Evolutionary conservation across 2,329 filamentous ascomycete species (phyloP), one percentile per base, ranked within the genome.

Genomic region (Sporothrix variecibatus): DNA sequence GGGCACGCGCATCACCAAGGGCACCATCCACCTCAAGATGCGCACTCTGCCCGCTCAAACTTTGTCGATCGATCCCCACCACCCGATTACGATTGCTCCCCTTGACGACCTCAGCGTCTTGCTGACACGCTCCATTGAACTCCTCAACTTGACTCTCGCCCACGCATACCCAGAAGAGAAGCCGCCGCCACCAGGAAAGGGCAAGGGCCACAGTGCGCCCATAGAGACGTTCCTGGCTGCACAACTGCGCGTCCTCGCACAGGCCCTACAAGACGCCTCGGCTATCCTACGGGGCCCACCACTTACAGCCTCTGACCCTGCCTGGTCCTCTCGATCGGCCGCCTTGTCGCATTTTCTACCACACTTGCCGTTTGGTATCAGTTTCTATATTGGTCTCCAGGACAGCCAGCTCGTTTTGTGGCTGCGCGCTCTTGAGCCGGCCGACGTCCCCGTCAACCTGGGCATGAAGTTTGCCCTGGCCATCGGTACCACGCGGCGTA

Each of bases 1-100:
- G 49, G 96, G 96, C 53, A 94, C 94, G n/a, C 90, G 92, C 71
- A 92, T 99, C 76, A 92, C 97, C 76, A 97, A 97, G 82, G 95
- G 94, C 77, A 92, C 92, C 75, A 88, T 97, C 75, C 90, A 93
- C 80, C 88, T 98, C 49, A 91, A 93, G 71, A 88, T 97, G 15
- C 87, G 89, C 76, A 94, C 91, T 73, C 86, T 93, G 60, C 86
- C 88, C 0, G 79, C 84, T 6, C 83, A 87, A 75, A 85, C 85
- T 15, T 79, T 90, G 20, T 81, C 82, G 74, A 82, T 90, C 75
- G 82, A 88, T 74, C 82, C 85, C 31, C 78, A 83, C 60, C 82
- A 86, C 73, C 85, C 85, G 23, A 85, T 91, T 77, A 85, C 87
- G 77, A 87, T 98, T 70, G 86, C 89, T 20, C 91, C 94, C 75